Evolutionary conservation across 2,329 filamentous ascomycete species (phyloP).

Genomic region (Alternaria tenuissima): DNA sequence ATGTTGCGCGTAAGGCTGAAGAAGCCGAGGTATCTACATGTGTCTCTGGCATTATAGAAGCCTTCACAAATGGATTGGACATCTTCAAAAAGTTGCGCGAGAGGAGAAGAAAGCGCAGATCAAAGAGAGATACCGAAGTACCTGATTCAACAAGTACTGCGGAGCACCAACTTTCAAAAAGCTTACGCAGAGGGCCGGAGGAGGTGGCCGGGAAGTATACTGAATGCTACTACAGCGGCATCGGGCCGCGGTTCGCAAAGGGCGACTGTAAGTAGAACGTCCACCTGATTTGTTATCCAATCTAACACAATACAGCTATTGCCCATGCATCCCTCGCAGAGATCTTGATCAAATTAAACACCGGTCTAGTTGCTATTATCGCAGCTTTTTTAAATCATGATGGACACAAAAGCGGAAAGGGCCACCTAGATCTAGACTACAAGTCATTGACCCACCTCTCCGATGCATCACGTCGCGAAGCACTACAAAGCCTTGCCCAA

Average conservation of each 20-base stretch:
- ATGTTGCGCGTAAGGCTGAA: slow-evolving; percentile 24
- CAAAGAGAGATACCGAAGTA: slow-evolving; percentile 29
- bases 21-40: slow-evolving; percentile 44
- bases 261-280: slow-evolving; percentile 53
- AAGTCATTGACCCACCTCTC: slow-evolving; percentile 55
- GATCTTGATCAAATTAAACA: slow-evolving; percentile 57
- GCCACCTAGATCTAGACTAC: slow-evolving; percentile 53
- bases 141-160: slow-evolving; percentile 36
- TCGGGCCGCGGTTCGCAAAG: slow-evolving; percentile 52
- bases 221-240: slow-evolving; percentile 43
- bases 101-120: slow-evolving; percentile 43
- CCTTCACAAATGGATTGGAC: slow-evolving; percentile 56
- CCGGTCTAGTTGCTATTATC: slow-evolving; percentile 58
- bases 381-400: slow-evolving; percentile 53
- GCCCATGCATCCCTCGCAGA: slow-evolving; percentile 57
- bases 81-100: slow-evolving; percentile 55
- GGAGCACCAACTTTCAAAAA: slow-evolving; percentile 52
- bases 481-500: slow-evolving; percentile 52
- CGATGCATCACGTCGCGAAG: slow-evolving; percentile 56
- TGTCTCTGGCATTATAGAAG: slow-evolving; percentile 54
- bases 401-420: slow-evolving; percentile 37
- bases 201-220: slow-evolving; percentile 56
- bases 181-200: slow-evolving; percentile 52
- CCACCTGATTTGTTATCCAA: not conserved
- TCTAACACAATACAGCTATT: slow-evolving; percentile 44